A percentile compares a stretch with the other conserved stretches of the same genome.
Conservation (phyloP, 768 basidiomycete genomes). For the Phaeolepiota aurea region DNA sequence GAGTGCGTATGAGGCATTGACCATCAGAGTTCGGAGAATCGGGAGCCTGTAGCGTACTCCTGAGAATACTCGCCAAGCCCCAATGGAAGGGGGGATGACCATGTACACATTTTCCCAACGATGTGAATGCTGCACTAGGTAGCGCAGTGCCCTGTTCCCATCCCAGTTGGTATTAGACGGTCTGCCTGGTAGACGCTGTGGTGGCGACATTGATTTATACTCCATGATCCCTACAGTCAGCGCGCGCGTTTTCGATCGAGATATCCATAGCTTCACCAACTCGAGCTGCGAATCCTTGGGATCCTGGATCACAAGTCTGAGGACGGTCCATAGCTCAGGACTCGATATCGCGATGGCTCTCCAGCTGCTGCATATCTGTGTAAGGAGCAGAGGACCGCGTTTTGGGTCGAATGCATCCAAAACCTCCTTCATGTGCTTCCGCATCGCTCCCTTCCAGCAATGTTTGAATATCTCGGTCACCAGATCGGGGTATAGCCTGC, state of each 20-base stretch:
- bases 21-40: constrained; percentile 4
- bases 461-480: constrained; percentile 8
- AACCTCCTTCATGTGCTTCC: constrained; percentile 7
- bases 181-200: no score
- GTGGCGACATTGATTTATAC: constrained; percentile 3
- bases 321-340: constrained; percentile 9
- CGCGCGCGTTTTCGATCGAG: constrained; percentile 6
- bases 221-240: constrained; percentile 8
- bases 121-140: constrained; percentile 4
- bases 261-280: constrained; percentile 6
- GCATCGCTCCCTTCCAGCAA: constrained; percentile 7
- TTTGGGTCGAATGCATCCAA: constrained; percentile 9
- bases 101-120: constrained; percentile 8
- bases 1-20: constrained; percentile 6
- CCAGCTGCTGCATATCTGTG: constrained; percentile 10
- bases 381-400: constrained; percentile 8
- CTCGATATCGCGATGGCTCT: constrained; percentile 8
- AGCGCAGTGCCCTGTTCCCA: constrained; percentile 4
- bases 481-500: constrained; percentile 9
- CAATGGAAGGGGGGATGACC: constrained; percentile 6
- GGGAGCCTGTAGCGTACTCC: constrained; percentile 5
- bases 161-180: no score
- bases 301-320: constrained; percentile 6
- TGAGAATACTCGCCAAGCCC: constrained; percentile 6
- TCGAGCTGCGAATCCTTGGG: constrained; percentile 3